phyloP scores from a whole-genome alignment of 2,329 filamentous ascomycete species.

The Aspergillus tamarii region DNA sequence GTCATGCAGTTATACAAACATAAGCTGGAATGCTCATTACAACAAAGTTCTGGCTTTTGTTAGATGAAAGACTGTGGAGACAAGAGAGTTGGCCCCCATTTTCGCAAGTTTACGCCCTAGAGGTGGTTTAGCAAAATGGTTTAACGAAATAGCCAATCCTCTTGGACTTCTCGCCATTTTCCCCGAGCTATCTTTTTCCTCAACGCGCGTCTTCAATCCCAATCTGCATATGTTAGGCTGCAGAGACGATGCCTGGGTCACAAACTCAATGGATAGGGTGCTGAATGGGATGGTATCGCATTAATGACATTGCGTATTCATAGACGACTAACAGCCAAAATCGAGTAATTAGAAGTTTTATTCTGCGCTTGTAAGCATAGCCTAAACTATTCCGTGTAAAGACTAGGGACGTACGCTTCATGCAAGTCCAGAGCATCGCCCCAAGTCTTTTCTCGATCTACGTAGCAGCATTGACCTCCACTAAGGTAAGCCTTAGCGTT shows the following conservation, averaged over 20 bases:
- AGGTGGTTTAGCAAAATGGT: neutral
- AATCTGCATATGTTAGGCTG: neutral
- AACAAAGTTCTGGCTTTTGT: too few relatives aligned
- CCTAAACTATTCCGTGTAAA: neutral
- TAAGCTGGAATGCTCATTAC: too few relatives aligned
- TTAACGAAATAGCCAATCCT: neutral
- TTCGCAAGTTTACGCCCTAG: neutral
- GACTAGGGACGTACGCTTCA: neutral
- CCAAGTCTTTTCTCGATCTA: neutral
- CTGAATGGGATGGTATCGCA: neutral
- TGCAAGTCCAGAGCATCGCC: too few relatives aligned
- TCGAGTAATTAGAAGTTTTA: neutral
- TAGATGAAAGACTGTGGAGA: neutral
- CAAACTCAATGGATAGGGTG: neutral
- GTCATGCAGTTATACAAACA: neutral
- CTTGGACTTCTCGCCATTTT: neutral
- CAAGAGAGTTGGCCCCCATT: neutral
- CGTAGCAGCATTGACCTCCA: neutral
- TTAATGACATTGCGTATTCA: neutral
- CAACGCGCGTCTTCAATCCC: neutral
- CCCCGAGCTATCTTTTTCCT: neutral
- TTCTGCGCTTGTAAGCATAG: neutral
- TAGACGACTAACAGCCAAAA: neutral
- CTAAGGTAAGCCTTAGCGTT: neutral
- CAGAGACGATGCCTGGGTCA: neutral